Conservation (phyloP, 106 monocot species). For the Allium cepa region DNA sequence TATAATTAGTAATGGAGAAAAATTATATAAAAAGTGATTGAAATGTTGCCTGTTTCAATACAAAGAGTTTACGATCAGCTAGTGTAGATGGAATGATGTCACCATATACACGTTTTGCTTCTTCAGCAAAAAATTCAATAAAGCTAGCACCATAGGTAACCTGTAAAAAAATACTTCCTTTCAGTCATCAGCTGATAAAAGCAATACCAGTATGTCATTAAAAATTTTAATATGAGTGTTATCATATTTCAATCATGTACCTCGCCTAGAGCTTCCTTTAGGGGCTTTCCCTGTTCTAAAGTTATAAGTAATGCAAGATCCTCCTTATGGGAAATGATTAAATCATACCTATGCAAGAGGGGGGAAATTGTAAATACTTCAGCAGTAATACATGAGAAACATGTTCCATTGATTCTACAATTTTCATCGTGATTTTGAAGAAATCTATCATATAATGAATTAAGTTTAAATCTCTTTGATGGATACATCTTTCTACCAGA, state of each 20-base stretch:
- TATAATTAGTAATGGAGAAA: no score
- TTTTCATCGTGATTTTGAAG: no score
- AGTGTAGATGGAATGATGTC: constrained; percentile 77
- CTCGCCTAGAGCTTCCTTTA: constrained; percentile 87
- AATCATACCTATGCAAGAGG: constrained; percentile 61
- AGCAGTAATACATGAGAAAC: no score
- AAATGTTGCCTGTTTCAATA: constrained; percentile 64
- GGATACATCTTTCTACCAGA: no score
- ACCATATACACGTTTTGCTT: constrained; percentile 87
- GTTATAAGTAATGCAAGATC: constrained; percentile 87
- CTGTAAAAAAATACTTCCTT: constrained; percentile 26
- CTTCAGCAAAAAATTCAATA: constrained; percentile 89
- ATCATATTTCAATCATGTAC: constrained; percentile 17
- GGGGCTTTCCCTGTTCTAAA: constrained; percentile 88
- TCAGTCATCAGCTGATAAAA: constrained; percentile 5
- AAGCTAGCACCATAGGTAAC: constrained; percentile 78
- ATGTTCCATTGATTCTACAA: no score
- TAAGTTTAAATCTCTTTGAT: no score
- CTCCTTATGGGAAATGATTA: constrained; percentile 80
- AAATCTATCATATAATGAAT: no score
- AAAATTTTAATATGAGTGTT: no score
- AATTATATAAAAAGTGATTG: not conserved
- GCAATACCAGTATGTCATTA: no score
- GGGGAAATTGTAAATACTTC: not conserved
- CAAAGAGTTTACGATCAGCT: constrained; percentile 72